Base-by-base conservation (phyloP, 345 rosid species). In the Pistacia vera region DNA sequence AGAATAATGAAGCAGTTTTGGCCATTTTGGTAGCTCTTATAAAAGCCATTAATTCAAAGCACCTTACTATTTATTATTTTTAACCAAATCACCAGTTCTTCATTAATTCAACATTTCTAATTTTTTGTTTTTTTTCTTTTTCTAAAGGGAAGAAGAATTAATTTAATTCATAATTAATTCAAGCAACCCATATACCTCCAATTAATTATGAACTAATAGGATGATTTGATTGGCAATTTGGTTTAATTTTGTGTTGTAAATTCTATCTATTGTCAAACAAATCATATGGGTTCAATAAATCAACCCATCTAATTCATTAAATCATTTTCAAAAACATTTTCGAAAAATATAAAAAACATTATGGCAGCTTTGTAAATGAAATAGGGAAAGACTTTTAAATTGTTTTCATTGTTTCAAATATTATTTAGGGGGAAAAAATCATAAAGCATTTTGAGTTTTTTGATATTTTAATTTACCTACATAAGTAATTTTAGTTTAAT, bases 41-140 rank as follows among this genome's bases (percentile, higher is more conserved):
- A 59, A 78, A 78, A 70, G 87, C 73, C 78, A 74, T 81, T 59
- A 71, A 81, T 66, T 78, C 57, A 67, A 80, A 79, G 70, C 79
- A 70, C 58, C 81, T 62, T 64, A 16, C 30, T 62, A 66, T 79
- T 78, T 49, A 79, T 72, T 82, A 48, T 70, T 58, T 60, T 28
- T 73, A 73, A 72, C 75, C 73, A 81, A 58, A 44, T 59, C 10
- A 17, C 51, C 71, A 35, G 20, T 55, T 54, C 35, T 72, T 57
- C 54, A 46, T 64, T 58, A 58, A 72, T 63, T 68, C 66, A 22
- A 11, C 8, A 0, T 80, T 64, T 51, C 36, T 30, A 9, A 0
- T 22, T 6, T 48, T 11, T 25, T 13, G 13, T 22, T 6, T 22
- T 6, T 48, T 11, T 25, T 7, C 13, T 22, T 6, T 25, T 7